Base-by-base conservation (phyloP, 2,329 filamentous ascomycete genomes). In the Sclerotiophoma versabilis region DNA sequence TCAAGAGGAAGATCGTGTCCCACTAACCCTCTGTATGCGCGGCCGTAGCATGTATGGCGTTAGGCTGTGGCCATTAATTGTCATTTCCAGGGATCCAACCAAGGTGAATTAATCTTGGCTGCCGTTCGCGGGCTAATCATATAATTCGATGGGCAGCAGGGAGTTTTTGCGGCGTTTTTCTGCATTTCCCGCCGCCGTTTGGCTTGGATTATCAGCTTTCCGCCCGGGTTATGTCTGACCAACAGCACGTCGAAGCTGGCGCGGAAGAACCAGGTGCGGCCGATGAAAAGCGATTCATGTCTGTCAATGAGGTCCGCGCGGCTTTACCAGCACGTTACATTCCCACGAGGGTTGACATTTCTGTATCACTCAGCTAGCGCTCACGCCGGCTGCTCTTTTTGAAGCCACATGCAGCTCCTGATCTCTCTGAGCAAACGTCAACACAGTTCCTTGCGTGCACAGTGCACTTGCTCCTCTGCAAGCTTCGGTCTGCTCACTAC, bases 11-110 rank as follows among this genome's bases (percentile, higher is more conserved):
- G 57, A 65, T 65, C 57, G 66, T 62, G 59, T 58, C 42, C 46
- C 59, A 58, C 66, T 69, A 70, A 61, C 44, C 49, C 37, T 48
- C 59, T 52, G 57, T 51, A 56, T 56, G 60, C 47, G 57, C 60
- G 61, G 63, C 64, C 65, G 57, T 66, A 59, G 63, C 55, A 61
- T 62, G 48, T 58, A 69, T 69, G 59, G 66, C 64, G 65, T 70
- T 64, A 60, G 56, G 63, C 64, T 62, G 59, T 67, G 57, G 67
- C 58, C 66, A 61, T 67, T 34, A 36, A 45, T 30, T 41, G 46
- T 54, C 51, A 54, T 34, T 15, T 25, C 10, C 46, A 51, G 54
- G 58, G 60, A 56, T 56, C 51, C 47, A 52, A 52, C 52, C 57
- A 55, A 59, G 45, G 49, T 59, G 54, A 67, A 57, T 59, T 43